These are phyloP conservation scores for Vachellia pachyceras DNA, from an alignment of 306 rosid genomes.

Conservation along the genomic window DNA sequence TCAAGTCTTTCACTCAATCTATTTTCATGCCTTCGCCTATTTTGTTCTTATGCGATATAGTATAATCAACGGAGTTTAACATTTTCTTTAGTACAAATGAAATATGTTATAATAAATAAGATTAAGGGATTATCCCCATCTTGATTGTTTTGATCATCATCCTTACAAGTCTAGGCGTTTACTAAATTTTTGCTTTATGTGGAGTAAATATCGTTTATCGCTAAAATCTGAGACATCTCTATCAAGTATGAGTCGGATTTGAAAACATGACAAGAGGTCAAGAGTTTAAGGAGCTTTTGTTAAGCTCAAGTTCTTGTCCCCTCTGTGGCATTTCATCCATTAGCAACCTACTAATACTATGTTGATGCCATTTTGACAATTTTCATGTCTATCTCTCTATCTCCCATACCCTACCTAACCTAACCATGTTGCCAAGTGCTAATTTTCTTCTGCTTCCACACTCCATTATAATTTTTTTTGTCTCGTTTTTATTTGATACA, in stretches of 20 bases:
- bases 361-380: background rate
- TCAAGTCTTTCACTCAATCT: background rate
- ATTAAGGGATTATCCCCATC: too few relatives aligned
- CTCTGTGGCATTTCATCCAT: constrained; percentile 21
- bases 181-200: background rate
- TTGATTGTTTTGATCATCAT: background rate
- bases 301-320: constrained; percentile 27
- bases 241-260: constrained; percentile 13
- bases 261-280: constrained; percentile 34
- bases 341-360: background rate
- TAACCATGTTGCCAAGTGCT: background rate
- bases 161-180: background rate
- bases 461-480: background rate
- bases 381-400: background rate
- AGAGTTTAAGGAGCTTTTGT: background rate
- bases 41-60: background rate
- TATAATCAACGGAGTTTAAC: too few relatives aligned
- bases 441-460: background rate
- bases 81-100: too few relatives aligned
- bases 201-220: background rate
- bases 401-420: background rate
- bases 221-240: background rate
- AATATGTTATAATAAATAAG: too few relatives aligned
- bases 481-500: background rate
- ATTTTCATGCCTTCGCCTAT: background rate